Base-by-base conservation (phyloP, 2,329 filamentous ascomycete species). In the Pyrenophora seminiperda region DNA sequence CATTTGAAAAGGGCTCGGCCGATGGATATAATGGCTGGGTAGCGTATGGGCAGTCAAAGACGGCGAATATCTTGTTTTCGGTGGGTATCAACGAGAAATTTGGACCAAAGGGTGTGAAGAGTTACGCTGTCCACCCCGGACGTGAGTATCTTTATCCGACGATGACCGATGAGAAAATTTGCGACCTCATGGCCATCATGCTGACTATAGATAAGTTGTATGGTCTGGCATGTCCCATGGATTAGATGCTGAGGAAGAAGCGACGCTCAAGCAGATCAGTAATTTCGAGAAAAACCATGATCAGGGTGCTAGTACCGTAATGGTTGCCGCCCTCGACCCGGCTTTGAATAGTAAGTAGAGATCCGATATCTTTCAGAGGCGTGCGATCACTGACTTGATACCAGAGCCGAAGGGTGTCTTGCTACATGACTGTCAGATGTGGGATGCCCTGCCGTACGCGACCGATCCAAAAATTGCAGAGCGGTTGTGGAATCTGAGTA, bases 201-300 rank as follows among this genome's bases (percentile, higher is more conserved):
- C 11, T 19, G 1, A 4, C 5, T 6, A 9, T 33, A 13, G 5
- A 20, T 19, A 70, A 70, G 67, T 65, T 5, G 69, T 69, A 36
- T 68, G 60, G 65, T 70, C 67, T 1, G 63, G 62, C 2, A 43
- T 71, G 22, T 54, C 47, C 39, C 47, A 67, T 20, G 53, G 66
- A n/a, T 54, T 71, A 2, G 63, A 66, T 37, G 31, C 60, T 18
- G 65, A 69, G 7, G 65, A 60, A 11, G 60, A 69, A 37, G 61
- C 45, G 7, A 58, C 61, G 6, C 65, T 71, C 24, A 54, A 58
- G 7, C 61, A 61, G 2, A 66, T 59, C 1, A 61, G 58, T 27
- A 40, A 57, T 0, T 69, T 70, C n/a, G 69, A 65, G 66, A 71
- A 71, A 50, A 70, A 62, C 19, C 66, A 55, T 30, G 67, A 71